Evolutionary conservation across 768 basidiomycete genomes (phyloP).

Genomic region (Clitopilus passeckerianus): DNA sequence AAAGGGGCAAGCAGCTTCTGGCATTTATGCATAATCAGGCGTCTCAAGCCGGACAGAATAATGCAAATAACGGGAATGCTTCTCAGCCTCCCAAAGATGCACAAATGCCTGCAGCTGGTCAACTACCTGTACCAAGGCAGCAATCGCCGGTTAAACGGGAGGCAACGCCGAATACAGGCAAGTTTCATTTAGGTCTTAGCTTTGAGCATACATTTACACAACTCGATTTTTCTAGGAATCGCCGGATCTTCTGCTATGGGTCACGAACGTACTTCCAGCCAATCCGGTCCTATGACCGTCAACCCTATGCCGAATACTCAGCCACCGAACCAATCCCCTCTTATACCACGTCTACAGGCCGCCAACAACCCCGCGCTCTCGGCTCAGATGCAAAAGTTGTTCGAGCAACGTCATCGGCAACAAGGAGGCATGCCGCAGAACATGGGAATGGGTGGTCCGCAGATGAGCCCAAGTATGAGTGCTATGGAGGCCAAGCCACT

Average conservation of each 20-base stretch:
- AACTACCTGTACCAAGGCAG: background rate
- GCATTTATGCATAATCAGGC: background rate
- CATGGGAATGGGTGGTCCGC: background rate
- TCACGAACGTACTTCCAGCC: constrained; percentile 15
- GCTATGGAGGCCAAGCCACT: background rate
- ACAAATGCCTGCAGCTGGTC: background rate
- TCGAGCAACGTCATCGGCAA: constrained; percentile 34
- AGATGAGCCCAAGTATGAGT: background rate
- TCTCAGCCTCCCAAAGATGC: background rate
- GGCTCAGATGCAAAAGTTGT: constrained; percentile 43
- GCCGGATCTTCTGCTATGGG: background rate
- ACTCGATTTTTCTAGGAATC: background rate
- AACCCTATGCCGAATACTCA: constrained; percentile 5
- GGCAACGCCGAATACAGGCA: background rate
- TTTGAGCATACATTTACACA: too few relatives aligned
- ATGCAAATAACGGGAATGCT: background rate
- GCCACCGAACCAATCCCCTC: constrained; percentile 3
- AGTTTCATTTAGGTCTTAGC: background rate
- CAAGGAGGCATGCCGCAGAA: background rate
- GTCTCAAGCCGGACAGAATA: background rate
- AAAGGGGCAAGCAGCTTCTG: background rate
- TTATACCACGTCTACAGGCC: constrained; percentile 3
- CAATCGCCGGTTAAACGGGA: background rate
- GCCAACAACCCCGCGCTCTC: constrained; percentile 13
- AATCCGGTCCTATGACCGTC: constrained; percentile 6